Percentiles rank a stretch among this genome's conserved stretches.
Evolutionary conservation across 1,284 basidiomycete genomes (phyloP).

Genomic region (Pseudozyma tsukubaensis): DNA sequence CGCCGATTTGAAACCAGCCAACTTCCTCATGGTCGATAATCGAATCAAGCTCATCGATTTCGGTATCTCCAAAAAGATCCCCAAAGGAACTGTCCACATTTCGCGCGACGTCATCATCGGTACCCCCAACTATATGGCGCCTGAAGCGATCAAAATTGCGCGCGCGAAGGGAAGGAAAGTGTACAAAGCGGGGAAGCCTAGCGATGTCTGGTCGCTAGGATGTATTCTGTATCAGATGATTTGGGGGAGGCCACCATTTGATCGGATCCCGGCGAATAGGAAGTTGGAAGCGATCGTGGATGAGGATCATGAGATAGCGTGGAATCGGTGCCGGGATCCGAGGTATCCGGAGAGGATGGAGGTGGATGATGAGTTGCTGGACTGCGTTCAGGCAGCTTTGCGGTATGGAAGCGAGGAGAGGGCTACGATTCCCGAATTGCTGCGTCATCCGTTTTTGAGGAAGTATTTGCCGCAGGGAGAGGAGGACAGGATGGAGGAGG

Average conservation of each 20-base stretch:
- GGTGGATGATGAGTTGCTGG: constrained; percentile 78
- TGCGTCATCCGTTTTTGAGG: constrained; percentile 70
- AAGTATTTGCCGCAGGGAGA: constrained; percentile 23
- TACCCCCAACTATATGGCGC: constrained; percentile 69
- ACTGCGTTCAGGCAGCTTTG: constrained; percentile 80
- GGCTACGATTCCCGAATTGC: constrained; percentile 79
- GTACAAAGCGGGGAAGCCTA: constrained; percentile 69
- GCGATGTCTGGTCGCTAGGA: constrained; percentile 95
- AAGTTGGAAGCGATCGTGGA: constrained; percentile 91
- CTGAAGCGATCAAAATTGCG: constrained; percentile 66
- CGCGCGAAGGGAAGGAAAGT: constrained; percentile 63
- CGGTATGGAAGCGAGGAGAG: constrained; percentile 79
- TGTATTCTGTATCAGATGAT: constrained; percentile 98
- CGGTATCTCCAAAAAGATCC: constrained; percentile 89
- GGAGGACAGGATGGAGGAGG: constrained; percentile 17
- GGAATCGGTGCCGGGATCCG: constrained; percentile 77
- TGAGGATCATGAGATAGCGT: constrained; percentile 78
- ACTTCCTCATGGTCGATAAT: constrained; percentile 82
- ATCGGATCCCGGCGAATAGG: constrained; percentile 85
- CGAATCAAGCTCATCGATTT: constrained; percentile 96
- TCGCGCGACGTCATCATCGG: constrained; percentile 67
- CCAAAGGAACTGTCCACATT: constrained; percentile 67
- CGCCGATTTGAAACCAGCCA: constrained; percentile 69
- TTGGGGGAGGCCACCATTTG: constrained; percentile 89
- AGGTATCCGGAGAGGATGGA: constrained; percentile 69